Percentiles rank a stretch among this genome's conserved stretches.
Conservation (phyloP, 768 basidiomycete species). For the Mycena galopus region DNA sequence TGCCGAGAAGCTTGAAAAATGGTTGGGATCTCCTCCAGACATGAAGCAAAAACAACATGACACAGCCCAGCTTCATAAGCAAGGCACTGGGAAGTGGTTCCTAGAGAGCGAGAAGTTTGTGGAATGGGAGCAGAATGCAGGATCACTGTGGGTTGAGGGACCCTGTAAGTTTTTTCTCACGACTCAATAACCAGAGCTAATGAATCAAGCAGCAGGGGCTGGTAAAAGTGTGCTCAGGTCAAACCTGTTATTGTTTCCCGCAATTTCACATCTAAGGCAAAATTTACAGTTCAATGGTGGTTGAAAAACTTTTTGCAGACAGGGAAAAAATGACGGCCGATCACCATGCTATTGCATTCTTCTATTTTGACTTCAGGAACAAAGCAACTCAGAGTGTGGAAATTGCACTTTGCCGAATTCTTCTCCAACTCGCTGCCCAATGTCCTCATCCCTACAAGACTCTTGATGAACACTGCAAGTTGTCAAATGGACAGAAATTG, state of each 20-base stretch:
- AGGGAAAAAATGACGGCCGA: background rate
- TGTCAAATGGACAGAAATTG: background rate
- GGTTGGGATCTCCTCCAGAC: background rate
- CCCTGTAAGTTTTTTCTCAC: background rate
- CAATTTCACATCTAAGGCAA: too few species aligned
- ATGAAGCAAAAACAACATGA: background rate
- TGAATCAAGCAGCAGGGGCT: background rate
- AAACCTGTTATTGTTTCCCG: background rate
- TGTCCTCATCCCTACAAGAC: background rate
- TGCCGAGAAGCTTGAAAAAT: too few species aligned
- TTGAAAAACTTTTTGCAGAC: background rate
- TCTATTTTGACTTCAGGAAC: background rate
- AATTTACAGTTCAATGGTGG: background rate
- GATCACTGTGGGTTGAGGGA: background rate
- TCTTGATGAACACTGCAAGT: background rate
- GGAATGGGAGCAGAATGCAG: background rate
- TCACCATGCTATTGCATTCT: background rate
- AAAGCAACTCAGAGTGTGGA: background rate
- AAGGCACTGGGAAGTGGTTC: background rate
- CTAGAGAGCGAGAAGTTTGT: background rate
- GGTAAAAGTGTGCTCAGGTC: background rate
- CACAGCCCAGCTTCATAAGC: background rate
- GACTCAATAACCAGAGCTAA: background rate
- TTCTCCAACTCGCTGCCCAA: too few species aligned
- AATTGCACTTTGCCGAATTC: background rate